phyloP scores from a whole-genome alignment of 306 rosid species.

The Trifolium fragiferum region DNA sequence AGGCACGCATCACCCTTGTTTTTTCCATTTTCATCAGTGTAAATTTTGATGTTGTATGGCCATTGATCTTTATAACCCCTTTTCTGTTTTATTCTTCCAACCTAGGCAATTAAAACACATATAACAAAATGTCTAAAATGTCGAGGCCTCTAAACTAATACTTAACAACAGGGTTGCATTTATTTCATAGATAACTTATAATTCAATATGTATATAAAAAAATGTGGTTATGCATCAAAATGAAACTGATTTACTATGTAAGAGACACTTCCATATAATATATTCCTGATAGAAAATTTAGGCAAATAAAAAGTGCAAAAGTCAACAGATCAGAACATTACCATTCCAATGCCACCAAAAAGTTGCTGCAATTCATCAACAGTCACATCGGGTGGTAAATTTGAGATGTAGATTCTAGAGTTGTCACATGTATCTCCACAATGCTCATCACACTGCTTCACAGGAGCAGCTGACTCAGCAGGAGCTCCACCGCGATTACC shows the following conservation, averaged over 20 bases:
- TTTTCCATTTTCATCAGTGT: slow-evolving; percentile 88
- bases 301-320: slow-evolving; percentile 14
- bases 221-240: neutral
- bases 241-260: neutral
- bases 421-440: slow-evolving; percentile 93
- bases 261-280: neutral
- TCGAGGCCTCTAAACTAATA: neutral
- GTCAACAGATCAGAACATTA: slow-evolving; percentile 56
- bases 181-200: neutral
- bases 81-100: slow-evolving; percentile 98
- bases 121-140: slow-evolving; percentile 25
- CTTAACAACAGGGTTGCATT: neutral
- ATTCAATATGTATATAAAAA: neutral
- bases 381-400: slow-evolving; percentile 92
- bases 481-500: slow-evolving; percentile 66
- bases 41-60: slow-evolving; percentile 95
- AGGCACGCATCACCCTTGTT: slow-evolving; percentile 96
- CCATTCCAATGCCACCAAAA: slow-evolving; percentile 99
- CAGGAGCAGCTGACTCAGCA: slow-evolving; percentile 66
- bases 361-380: slow-evolving; percentile 84
- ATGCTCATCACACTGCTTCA: slow-evolving; percentile 92
- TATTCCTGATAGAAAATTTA: slow-evolving; percentile 1
- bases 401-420: slow-evolving; percentile 95
- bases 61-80: slow-evolving; percentile 99
- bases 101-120: slow-evolving; percentile 52